A percentile compares a stretch with the other conserved stretches of the same genome.
These are phyloP conservation scores for Penicillium sp. DNA, from an alignment of 2,329 filamentous ascomycete species.

Conservation along the genomic window DNA sequence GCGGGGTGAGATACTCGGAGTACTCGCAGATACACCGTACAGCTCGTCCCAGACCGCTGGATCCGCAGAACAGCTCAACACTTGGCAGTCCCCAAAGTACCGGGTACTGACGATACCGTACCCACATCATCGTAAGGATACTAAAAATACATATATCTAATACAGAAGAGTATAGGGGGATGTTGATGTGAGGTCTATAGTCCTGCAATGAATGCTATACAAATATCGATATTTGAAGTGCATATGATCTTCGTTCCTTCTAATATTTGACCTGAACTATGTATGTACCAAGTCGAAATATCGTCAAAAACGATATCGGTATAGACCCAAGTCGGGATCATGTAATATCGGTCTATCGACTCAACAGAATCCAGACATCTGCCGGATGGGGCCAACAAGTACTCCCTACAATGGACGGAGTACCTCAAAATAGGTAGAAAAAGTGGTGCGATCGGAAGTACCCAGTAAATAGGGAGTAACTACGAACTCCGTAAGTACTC, in stretches of 20 bases:
- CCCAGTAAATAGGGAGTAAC: slow-evolving; percentile 2
- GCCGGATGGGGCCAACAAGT: background rate
- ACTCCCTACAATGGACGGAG: background rate
- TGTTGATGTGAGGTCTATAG: background rate
- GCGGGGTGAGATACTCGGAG: slow-evolving; percentile 17
- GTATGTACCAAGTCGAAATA: background rate
- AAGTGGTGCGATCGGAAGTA: background rate
- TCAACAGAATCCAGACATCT: slow-evolving; percentile 5
- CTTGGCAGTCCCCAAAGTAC: slow-evolving; percentile 23
- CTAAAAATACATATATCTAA: background rate
- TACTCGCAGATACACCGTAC: slow-evolving; percentile 29
- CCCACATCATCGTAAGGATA: background rate
- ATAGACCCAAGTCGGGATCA: background rate
- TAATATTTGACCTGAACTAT: background rate
- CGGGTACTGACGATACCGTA: slow-evolving; percentile 18
- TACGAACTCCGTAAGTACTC: background rate
- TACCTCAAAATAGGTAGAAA: background rate
- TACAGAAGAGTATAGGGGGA: background rate
- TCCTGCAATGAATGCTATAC: background rate
- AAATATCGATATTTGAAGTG: background rate
- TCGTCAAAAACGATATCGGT: background rate
- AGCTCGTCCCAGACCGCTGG: slow-evolving; percentile 19
- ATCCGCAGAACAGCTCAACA: slow-evolving; percentile 15
- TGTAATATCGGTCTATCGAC: background rate
- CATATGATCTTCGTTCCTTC: background rate